A percentile compares a stretch with the other conserved stretches of the same genome.
phyloP scores from a whole-genome alignment of 1,284 basidiomycete species.

The Amylostereum areolatum region DNA sequence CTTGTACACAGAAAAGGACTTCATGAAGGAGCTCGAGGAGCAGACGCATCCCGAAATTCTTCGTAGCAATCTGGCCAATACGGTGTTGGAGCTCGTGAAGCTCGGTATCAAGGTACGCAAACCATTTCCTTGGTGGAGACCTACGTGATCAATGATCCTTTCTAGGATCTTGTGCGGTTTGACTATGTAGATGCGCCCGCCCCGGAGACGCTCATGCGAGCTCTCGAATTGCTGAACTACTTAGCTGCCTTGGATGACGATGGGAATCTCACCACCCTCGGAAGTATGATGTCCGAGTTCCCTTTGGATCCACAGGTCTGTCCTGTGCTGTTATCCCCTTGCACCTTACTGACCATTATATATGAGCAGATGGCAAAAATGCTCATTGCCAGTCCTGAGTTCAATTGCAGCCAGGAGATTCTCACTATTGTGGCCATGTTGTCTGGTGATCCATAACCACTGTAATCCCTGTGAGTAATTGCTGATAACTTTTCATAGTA shows the following conservation, averaged over 20 bases:
- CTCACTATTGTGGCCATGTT: slow-evolving; percentile 95
- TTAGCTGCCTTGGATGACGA: slow-evolving; percentile 93
- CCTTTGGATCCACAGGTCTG: slow-evolving; percentile 91
- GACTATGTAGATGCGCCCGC: slow-evolving; percentile 97
- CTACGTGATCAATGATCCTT: neutral
- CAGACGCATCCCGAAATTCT: slow-evolving; percentile 97
- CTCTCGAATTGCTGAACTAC: slow-evolving; percentile 91
- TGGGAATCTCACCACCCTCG: slow-evolving; percentile 84
- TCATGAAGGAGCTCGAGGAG: slow-evolving; percentile 92
- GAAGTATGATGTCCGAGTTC: slow-evolving; percentile 95
- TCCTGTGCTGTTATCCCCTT: neutral
- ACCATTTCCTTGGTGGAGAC: neutral
- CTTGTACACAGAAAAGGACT: slow-evolving; percentile 96
- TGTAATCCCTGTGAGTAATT: neutral
- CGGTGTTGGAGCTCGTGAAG: slow-evolving; percentile 92
- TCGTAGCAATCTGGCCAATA: slow-evolving; percentile 88
- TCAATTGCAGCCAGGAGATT: slow-evolving; percentile 95
- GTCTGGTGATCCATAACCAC: slow-evolving; percentile 51
- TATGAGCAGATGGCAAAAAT: slow-evolving; percentile 76
- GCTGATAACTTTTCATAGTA: slow-evolving; percentile 38
- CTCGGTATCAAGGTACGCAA: slow-evolving; percentile 71
- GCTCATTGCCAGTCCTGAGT: slow-evolving; percentile 91
- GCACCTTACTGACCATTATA: neutral
- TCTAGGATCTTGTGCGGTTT: slow-evolving; percentile 83
- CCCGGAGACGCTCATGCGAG: slow-evolving; percentile 97